Base-by-base conservation (phyloP, 768 basidiomycete species). In the Tulasnella sp. region DNA sequence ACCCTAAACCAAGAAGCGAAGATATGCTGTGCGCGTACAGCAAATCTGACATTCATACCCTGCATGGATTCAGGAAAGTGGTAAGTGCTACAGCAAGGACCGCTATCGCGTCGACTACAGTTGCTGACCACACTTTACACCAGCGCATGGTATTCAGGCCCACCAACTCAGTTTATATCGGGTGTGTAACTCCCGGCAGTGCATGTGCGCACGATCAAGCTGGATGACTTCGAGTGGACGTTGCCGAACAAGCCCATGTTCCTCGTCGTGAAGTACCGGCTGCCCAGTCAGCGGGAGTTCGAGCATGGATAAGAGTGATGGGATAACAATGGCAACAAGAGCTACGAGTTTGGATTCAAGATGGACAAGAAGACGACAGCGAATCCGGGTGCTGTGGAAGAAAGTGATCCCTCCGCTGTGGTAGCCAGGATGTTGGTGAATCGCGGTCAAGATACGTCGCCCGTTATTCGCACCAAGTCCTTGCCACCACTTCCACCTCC, bases 251-350 rank as follows among this genome's bases (percentile, higher is more conserved):
- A 96, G 89, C 93, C 91, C 41, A 88, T 99, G 83, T 89, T 92
- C 82, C 85, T 98, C 73, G 96, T 94, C 2, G 86, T 98, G 69
- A 88, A 94, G 78, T 96, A 93, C 83, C 85, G 87, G 40, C 18
- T 81, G 16, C 76, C 74, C n/a, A 73, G 69, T n/a, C 78, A 80
- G 31, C 74, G 78, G 78, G 78, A 72, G 12, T 80, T 37, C 86
- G 85, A 18, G 90, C 92, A 86, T 5, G 94, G 93, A 0, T 87
- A 88, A 82, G 96, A 98, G 85, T 90, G 93, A 79, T 98, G 97
- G 97, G 97, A 98, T 86, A 97, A 95, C 87, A 98, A 98, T 84
- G 84, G 83, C 41, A 92, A 92, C 1, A 85, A 88, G 78, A 95
- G 98, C 84, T 98, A 97, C 85, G 87, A 91, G 74, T 90, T 94